Base-by-base conservation (phyloP, 2,329 filamentous ascomycete genomes). In the Hypoxylon sp. region DNA sequence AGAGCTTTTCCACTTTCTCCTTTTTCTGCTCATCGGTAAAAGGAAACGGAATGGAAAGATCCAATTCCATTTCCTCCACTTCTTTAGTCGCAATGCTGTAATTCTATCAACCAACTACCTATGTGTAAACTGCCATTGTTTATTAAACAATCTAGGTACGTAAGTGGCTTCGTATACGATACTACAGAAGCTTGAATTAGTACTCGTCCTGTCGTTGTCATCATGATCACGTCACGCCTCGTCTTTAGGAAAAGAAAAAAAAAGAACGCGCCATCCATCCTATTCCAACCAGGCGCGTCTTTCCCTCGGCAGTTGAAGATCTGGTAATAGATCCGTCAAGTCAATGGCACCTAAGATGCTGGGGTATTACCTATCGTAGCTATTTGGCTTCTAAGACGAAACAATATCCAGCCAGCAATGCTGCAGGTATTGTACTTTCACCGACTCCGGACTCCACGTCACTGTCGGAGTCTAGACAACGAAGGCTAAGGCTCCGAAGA, bases 401-500 rank as follows among this genome's bases (percentile, higher is more conserved):
- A 53, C 55, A 59, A 48, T 17, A 22, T n/a, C 39, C 33, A 37
- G 8, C 35, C 42, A 58, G 39, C 46, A 47, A 44, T 60, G 42
- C 39, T 59, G 47, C 37, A 42, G 26, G 58, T 29, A 54, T 50
- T 44, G 26, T 39, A 6, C n/a, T 24, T 60, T 55, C 51, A 61
- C 67, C 63, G 67, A 68, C 48, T 65, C 64, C 51, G 53, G 60
- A 67, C 55, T 67, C 67, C 48, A 44, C 47, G 44, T 53, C 56
- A 50, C 24, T 55, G 35, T 37, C 57, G 57, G 62, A 53, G 52
- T 51, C 53, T 33, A 55, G 61, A 68, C 61, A 14, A 48, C 14
- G 47, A 52, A 26, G 42, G 14, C 22, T 46, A 17, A 19, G 48
- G 47, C 44, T 33, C 39, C 46, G 29, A 48, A 55, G 39, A 57